Evolutionary conservation across 2,329 filamentous ascomycete genomes (phyloP), one percentile per base, ranked within the genome.

Genomic region (Colletotrichum destructivum): DNA sequence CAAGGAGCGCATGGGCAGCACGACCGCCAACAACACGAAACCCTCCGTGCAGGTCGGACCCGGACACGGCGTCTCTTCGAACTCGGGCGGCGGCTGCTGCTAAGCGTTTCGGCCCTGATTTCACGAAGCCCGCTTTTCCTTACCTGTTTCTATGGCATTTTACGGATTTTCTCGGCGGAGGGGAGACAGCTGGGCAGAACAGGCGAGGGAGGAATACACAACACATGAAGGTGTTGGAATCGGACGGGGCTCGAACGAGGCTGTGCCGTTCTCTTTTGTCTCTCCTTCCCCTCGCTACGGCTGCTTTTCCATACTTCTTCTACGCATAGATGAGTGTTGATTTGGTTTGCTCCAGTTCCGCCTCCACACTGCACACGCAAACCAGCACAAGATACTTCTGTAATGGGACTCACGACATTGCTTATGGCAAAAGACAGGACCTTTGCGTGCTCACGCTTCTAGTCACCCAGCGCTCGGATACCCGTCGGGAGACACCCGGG

Each of bases 1-100:
- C 88, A 99, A 99, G 91, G 96, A 98, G 88, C 93, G 96, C 81
- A 99, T 99, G 96, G 96, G 96, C 80, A 98, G 94, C 78, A 96
- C 96, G 75, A 93, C 94, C 55, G 93, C 93, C 76, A 95, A 95
- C 88, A 98, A 98, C 91, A 97, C 96, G 87, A 99, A 98, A 89
- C 96, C 96, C 76, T 97, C 94, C 78, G 95, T 99, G 79, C 95
- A 98, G 83, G 96, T 99, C 79, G 94, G 95, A 72, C 93, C 95
- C 82, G 96, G 96, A 81, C 95, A 97, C 84, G 95, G 95, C 79
- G 96, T 99, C 77, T 94, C 97, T 83, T 93, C 91, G 79, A 93
- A 93, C 78, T 94, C 93, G 78, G 94, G 90, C 81, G 92, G 93
- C 81, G 92, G 94, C 82, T 98, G 95, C 90, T 98, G 95, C 88